phyloP scores from a whole-genome alignment of 1,284 basidiomycete genomes.

The Filobasidium uniguttulatum region DNA sequence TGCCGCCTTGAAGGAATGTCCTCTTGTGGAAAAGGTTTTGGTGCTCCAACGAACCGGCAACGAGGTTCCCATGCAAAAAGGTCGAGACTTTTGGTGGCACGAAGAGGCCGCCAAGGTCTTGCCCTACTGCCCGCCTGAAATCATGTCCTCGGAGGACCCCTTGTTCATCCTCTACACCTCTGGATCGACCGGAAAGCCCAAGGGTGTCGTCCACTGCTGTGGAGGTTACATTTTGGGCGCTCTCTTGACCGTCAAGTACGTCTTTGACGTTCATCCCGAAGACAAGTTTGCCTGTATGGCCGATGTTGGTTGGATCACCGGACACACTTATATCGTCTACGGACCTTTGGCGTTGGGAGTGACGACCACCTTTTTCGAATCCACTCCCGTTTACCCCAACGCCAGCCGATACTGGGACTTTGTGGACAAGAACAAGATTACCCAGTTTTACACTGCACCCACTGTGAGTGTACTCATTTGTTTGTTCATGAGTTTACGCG shows the following conservation, averaged over 20 bases:
- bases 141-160: conserved; percentile 83
- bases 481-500: no score
- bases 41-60: conserved; percentile 82
- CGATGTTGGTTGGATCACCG: conserved; percentile 98
- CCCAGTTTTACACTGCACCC: conserved; percentile 87
- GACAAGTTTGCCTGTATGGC: conserved; percentile 97
- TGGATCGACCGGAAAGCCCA: conserved; percentile 90
- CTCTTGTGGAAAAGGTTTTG: conserved; percentile 76
- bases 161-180: conserved; percentile 97
- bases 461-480: conserved; percentile 38
- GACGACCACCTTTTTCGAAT: conserved; percentile 88
- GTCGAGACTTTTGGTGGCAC: conserved; percentile 93
- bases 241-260: conserved; percentile 82
- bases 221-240: conserved; percentile 86
- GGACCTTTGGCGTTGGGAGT: conserved; percentile 76
- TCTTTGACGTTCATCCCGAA: conserved; percentile 88
- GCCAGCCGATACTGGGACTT: conserved; percentile 95
- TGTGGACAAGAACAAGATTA: conserved; percentile 83
- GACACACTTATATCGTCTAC: conserved; percentile 95
- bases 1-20: conserved; percentile 73
- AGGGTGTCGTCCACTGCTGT: conserved; percentile 91
- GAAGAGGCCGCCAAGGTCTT: conserved; percentile 74
- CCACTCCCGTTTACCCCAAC: conserved; percentile 90
- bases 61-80: conserved; percentile 65
- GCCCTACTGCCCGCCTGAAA: conserved; percentile 75